Evolutionary conservation across 768 basidiomycete genomes (phyloP).

Genomic region (Suillus brevipes): DNA sequence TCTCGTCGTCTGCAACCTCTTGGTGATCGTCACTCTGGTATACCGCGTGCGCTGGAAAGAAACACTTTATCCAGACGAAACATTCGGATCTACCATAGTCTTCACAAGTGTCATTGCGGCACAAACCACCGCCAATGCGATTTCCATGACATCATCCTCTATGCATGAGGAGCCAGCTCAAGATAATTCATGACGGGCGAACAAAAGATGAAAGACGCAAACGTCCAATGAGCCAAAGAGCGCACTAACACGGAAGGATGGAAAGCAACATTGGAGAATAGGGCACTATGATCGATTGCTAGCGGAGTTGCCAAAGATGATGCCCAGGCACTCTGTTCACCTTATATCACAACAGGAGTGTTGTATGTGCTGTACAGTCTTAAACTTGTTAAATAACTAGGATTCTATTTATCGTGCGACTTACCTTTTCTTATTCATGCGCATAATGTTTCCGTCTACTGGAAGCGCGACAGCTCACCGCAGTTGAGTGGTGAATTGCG

Average conservation of each 20-base stretch:
- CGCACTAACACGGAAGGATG: neutral
- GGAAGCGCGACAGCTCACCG: too few species aligned
- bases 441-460: too few species aligned
- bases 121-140: neutral
- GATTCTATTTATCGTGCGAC: neutral
- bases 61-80: neutral
- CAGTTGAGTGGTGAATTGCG: too few species aligned
- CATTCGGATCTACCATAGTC: neutral
- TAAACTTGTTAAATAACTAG: neutral
- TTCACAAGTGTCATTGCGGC: neutral
- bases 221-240: too few species aligned
- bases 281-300: neutral
- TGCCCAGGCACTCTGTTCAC: neutral
- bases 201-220: neutral
- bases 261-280: neutral
- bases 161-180: too few species aligned
- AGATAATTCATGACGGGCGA: neutral
- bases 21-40: slow-evolving; percentile 1
- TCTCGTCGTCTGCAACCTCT: slow-evolving; percentile 6
- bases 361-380: neutral
- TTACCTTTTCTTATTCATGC: neutral
- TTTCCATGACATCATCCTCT: neutral
- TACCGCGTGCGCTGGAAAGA: slow-evolving; percentile 1
- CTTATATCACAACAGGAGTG: neutral
- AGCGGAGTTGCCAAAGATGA: neutral